Percentiles rank a stretch among this genome's conserved stretches.
Evolutionary conservation across 2,329 filamentous ascomycete genomes (phyloP).

Genomic region (Pezicula radicicola): DNA sequence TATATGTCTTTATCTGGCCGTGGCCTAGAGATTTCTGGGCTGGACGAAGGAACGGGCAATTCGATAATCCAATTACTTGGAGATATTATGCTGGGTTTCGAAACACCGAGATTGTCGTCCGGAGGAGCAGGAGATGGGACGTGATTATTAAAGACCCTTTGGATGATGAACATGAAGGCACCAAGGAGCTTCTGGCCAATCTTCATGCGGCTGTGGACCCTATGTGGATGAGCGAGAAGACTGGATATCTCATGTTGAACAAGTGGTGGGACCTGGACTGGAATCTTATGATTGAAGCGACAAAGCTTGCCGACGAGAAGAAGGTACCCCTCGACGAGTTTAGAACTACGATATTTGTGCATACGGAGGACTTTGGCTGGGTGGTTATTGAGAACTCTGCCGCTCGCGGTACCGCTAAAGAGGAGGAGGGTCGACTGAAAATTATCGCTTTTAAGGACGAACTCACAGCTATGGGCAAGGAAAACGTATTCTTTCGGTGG

Average conservation of each 20-base stretch:
- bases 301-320: slow-evolving; percentile 64
- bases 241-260: slow-evolving; percentile 83
- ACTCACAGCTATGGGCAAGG: slow-evolving; percentile 74
- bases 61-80: slow-evolving; percentile 64
- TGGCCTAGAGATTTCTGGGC: slow-evolving; percentile 74
- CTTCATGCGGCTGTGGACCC: slow-evolving; percentile 68
- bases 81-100: slow-evolving; percentile 72
- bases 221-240: slow-evolving; percentile 69
- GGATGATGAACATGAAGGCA: slow-evolving; percentile 44
- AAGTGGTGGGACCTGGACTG: slow-evolving; percentile 87
- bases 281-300: slow-evolving; percentile 72
- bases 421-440: slow-evolving; percentile 67
- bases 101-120: slow-evolving; percentile 77
- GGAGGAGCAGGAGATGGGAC: slow-evolving; percentile 74
- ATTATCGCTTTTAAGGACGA: slow-evolving; percentile 79
- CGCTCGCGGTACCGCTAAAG: slow-evolving; percentile 41
- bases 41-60: slow-evolving; percentile 45
- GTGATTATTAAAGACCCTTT: slow-evolving; percentile 37
- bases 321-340: slow-evolving; percentile 62
- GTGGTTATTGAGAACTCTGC: slow-evolving; percentile 61
- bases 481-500: slow-evolving; percentile 87
- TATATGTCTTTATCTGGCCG: slow-evolving; percentile 65
- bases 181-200: slow-evolving; percentile 56
- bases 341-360: slow-evolving; percentile 66
- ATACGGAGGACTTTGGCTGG: slow-evolving; percentile 69